Base-by-base conservation (phyloP, 192 early-diverging fungal genomes). In the Entomortierella chlamydospora region DNA sequence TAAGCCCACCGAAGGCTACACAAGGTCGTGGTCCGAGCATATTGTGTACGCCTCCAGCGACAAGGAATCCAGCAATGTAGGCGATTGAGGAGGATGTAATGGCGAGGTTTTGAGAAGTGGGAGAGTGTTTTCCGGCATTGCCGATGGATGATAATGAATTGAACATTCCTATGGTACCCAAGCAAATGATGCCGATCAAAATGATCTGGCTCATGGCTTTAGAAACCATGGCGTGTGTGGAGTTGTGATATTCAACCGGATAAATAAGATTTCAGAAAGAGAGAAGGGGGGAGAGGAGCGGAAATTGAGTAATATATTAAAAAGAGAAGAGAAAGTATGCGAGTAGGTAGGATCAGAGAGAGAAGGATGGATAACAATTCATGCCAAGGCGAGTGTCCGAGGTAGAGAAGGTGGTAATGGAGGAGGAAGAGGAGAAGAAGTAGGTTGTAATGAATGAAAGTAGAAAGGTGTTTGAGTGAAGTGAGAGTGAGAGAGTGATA, bases 41-140 rank as follows among this genome's bases (percentile, higher is more conserved):
- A 68, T 95, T 95, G 83, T 93, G 90, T 26, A 91, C 83, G 20
- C 87, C 87, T 52, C 92, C 94, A 33, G 91, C 92, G 42, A 92
- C 66, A 5, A 95, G 82, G 52, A 92, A 92, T 58, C 92, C 92
- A 31, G 94, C 73, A 56, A 92, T 88, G 62, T 94, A 95, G 34
- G 91, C 68, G 49, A 79, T 79, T 11, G 76, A 79, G 33, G 76
- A 79, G 2, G 76, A 70, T 23, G 76, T 79, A 52, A 79, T 26
- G 29, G 62, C 76, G 42, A 79, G 63, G 62, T 79, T 79, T 51
- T 79, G 76, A 47, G 76, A 53, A 0, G 68, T 79, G 41, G 76
- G 76, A 20, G 76, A 79, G 34, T 79, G 76, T 22, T 66, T 70
- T 23, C 76, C 76, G 29, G 76, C 76, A 43, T 79, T 79, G 18